A percentile compares a stretch with the other conserved stretches of the same genome.
These are phyloP conservation scores for Xylariaceae sp. DNA, from an alignment of 2,329 filamentous ascomycete species.

Conservation along the genomic window DNA sequence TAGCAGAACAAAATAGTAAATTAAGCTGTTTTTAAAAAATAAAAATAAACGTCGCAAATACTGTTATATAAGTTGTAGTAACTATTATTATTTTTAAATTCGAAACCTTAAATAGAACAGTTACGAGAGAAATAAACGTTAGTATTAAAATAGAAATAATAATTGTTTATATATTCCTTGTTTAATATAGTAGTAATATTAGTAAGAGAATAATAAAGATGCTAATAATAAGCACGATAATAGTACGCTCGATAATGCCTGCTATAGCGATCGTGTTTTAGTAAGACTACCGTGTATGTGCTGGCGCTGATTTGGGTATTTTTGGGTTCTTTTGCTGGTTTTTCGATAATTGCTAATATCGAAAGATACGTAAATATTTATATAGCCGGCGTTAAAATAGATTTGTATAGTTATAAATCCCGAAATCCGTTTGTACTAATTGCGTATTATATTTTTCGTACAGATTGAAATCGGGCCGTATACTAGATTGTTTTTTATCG, in stretches of 20 bases:
- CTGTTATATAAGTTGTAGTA: neutral
- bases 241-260: neutral
- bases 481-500: neutral
- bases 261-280: neutral
- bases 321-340: neutral
- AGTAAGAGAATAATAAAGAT: neutral
- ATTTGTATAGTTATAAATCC: neutral
- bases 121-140: neutral
- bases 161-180: neutral
- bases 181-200: neutral
- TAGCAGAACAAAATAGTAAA: neutral
- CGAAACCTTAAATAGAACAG: neutral
- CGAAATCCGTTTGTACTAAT: neutral
- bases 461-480: neutral
- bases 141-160: neutral
- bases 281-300: neutral
- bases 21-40: too few relatives aligned
- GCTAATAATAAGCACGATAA: neutral
- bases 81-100: too few relatives aligned
- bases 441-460: too few relatives aligned
- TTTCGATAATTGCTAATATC: neutral
- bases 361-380: neutral
- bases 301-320: too few relatives aligned
- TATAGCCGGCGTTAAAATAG: neutral
- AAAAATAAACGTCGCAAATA: too few relatives aligned